Evolutionary conservation across 1,284 basidiomycete species (phyloP).

Genomic region (Apiotrichum mycotoxinovorans): DNA sequence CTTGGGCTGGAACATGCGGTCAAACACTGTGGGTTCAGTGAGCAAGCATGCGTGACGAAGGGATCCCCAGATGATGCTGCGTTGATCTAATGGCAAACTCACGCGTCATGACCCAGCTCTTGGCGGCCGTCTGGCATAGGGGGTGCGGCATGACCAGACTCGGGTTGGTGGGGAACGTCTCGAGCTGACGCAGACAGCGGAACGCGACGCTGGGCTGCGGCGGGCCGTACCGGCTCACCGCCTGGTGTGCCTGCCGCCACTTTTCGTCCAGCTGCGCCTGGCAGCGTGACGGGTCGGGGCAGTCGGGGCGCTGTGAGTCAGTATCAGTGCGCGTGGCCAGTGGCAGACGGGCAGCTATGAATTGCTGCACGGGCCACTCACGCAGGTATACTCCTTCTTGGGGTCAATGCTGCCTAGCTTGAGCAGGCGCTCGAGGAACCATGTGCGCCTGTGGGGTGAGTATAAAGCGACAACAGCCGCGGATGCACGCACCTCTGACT

Average conservation of each 20-base stretch:
- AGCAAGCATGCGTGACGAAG: too few relatives aligned
- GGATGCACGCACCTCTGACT: constrained; percentile 75
- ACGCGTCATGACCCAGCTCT: constrained; percentile 78
- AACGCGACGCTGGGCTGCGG: constrained; percentile 39
- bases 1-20: constrained; percentile 70
- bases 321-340: neutral
- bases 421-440: constrained; percentile 89
- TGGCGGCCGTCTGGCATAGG: constrained; percentile 79
- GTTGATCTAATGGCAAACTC: too few relatives aligned
- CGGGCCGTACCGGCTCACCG: constrained; percentile 77
- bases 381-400: constrained; percentile 62
- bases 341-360: neutral
- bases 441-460: constrained; percentile 62
- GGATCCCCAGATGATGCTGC: too few relatives aligned
- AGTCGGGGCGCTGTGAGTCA: constrained; percentile 64
- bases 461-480: constrained; percentile 1
- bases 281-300: constrained; percentile 73
- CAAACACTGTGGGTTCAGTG: too few relatives aligned
- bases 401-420: constrained; percentile 83
- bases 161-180: constrained; percentile 71
- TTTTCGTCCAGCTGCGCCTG: constrained; percentile 88
- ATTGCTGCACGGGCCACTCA: constrained; percentile 6
- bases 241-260: constrained; percentile 81
- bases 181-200: constrained; percentile 29
- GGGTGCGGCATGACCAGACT: constrained; percentile 85